Evolutionary conservation across 1,139 yeast species (phyloP).

Genomic region (Hansenula lynferdii): DNA sequence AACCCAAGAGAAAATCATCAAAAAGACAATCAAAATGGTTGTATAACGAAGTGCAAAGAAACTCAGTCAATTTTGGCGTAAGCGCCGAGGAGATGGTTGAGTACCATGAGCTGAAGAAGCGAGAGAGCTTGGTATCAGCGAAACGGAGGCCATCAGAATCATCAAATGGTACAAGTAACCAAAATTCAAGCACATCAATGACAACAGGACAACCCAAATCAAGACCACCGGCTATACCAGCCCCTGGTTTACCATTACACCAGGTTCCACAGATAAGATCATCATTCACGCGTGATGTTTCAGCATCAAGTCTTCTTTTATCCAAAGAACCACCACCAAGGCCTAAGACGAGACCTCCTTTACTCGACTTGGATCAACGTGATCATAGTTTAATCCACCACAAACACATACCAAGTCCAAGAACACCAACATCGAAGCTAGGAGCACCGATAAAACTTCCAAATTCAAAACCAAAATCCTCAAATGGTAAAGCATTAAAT

Average conservation of each 20-base stretch:
- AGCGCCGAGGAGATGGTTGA: constrained; percentile 11
- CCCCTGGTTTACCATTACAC: no score
- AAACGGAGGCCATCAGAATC: neutral
- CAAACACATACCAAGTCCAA: neutral
- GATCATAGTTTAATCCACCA: neutral
- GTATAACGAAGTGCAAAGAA: constrained; percentile 14
- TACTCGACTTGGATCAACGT: neutral
- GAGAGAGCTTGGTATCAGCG: neutral
- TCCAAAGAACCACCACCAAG: neutral
- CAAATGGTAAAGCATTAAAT: no score
- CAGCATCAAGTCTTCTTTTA: neutral
- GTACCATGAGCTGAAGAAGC: constrained; percentile 5
- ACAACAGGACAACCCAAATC: neutral
- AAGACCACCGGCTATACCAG: neutral
- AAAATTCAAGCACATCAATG: neutral
- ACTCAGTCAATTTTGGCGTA: constrained; percentile 15
- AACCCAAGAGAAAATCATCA: neutral
- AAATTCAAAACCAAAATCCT: no score
- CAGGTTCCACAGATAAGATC: neutral
- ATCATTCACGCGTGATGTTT: neutral
- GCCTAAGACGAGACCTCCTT: neutral
- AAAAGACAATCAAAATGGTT: constrained; percentile 7
- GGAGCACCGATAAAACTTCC: neutral
- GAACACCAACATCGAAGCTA: neutral
- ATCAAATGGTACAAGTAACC: neutral